These are phyloP conservation scores for Cyclotella atomus DNA, from an alignment of 108 stramenopile species.

Conservation along the genomic window DNA sequence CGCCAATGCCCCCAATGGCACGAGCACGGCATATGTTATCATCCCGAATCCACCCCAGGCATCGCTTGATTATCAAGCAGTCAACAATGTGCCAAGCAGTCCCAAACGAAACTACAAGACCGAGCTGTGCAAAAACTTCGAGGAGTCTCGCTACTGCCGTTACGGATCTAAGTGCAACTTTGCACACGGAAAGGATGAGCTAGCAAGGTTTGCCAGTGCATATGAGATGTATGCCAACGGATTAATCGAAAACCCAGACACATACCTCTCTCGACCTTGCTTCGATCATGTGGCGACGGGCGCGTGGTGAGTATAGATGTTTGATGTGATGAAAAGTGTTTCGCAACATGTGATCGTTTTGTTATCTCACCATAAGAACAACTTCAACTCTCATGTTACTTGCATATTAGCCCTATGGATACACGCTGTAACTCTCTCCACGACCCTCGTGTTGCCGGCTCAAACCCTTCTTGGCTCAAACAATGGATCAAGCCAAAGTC, in stretches of 20 bases:
- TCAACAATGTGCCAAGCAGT: background rate
- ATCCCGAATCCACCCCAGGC: background rate
- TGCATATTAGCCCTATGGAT: constrained; percentile 8
- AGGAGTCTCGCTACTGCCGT: background rate
- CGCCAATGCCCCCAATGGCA: background rate
- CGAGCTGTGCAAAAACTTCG: background rate
- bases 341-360: background rate
- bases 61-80: background rate
- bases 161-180: background rate
- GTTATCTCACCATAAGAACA: background rate
- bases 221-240: background rate
- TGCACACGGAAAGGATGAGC: background rate
- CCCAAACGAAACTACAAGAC: background rate
- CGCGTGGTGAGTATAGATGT: background rate
- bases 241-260: background rate
- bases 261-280: background rate
- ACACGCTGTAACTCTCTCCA: constrained; percentile 24
- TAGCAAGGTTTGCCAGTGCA: background rate
- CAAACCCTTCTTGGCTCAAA: background rate
- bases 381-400: background rate
- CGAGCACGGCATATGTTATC: background rate
- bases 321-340: background rate
- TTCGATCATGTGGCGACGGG: background rate
- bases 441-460: constrained; percentile 19
- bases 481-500: constrained; percentile 15